Evolutionary conservation across 306 rosid genomes (phyloP), one percentile per base, ranked within the genome.

Genomic region (Lotus japonicus): DNA sequence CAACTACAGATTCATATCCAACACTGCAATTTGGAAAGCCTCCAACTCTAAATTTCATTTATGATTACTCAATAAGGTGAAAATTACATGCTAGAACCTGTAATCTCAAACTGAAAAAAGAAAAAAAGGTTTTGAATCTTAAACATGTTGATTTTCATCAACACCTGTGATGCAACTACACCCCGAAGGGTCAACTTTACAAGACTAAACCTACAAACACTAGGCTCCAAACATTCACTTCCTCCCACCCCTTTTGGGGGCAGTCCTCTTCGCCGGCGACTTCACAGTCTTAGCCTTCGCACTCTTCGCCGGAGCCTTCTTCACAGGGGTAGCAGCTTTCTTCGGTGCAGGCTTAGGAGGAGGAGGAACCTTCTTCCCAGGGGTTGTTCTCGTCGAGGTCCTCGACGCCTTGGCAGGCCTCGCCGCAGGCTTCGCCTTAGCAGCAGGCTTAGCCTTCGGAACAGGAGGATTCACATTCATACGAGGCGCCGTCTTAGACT

Each of bases 371-470:
- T 73, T 87, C 76, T 69, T 84, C n/a, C 90, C 97, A 0, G 95
- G 97, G 0, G 88, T 66, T 0, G 88, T 79, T 67, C 97, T 84
- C 28, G 92, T 82, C 65, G 91, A 82, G 2, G 92, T 90, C 70
- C 92, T 80, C 3, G 88, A 19, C 1, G 80, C 92, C 80, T 90
- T 90, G 0, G 75, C 77, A 0, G 88, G 89, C 66, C 48, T 85
- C 33, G 68, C 91, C 61, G 76, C 76, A 0, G 85, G 60, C 71
- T 87, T 87, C 0, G 91, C 81, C 85, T 75, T 86, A 1, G 76
- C 58, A 0, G 80, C 74, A 0, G 79, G 62, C 17, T 76, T 83
- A 1, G 58, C n/a, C 49, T 50, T 66, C 0, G 74, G 65, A 26
- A 73, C 61, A 2, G 52, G 6, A 2, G 18, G 45, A 1, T n/a